Evolutionary conservation across 805 yeast species (phyloP).

Genomic region (Metschnikowia kunwiensis): DNA sequence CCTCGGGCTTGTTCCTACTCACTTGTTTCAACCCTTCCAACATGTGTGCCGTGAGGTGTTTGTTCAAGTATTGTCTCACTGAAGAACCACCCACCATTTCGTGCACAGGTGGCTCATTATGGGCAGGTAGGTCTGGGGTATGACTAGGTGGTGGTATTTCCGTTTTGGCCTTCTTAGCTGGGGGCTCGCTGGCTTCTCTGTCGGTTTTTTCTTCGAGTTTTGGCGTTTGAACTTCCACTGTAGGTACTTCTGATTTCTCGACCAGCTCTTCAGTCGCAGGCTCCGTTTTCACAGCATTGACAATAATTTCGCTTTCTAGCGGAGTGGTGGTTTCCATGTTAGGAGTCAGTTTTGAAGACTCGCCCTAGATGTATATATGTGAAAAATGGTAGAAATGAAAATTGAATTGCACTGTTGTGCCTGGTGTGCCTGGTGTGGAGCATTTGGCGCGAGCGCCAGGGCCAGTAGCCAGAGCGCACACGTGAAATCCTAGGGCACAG

Average conservation of each 20-base stretch:
- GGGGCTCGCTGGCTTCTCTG: slow-evolving; percentile 7
- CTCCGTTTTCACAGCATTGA: slow-evolving; percentile 8
- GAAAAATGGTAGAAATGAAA: no score
- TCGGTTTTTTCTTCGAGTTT: not conserved
- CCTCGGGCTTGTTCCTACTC: slow-evolving; percentile 49
- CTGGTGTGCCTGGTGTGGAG: no score
- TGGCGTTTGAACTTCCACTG: not conserved
- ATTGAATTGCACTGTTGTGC: no score
- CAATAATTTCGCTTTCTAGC: slow-evolving; percentile 5
- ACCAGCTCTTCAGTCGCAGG: not conserved
- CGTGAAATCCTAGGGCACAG: no score
- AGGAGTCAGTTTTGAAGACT: no score
- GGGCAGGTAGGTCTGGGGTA: not conserved
- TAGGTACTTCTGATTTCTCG: not conserved
- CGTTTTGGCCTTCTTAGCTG: slow-evolving; percentile 3
- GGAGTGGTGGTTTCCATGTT: slow-evolving; percentile 6
- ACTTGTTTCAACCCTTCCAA: slow-evolving; percentile 61
- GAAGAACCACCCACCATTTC: slow-evolving; percentile 70
- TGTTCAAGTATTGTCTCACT: slow-evolving; percentile 63
- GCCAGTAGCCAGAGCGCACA: no score
- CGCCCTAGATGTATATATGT: no score
- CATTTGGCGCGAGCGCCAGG: no score
- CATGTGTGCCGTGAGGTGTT: slow-evolving; percentile 58
- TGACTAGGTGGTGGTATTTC: not conserved
- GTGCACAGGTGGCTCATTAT: slow-evolving; percentile 33